These are phyloP conservation scores for Vitis hybrid DNA, from an alignment of 177 flowering plant genomes.

Conservation along the genomic window DNA sequence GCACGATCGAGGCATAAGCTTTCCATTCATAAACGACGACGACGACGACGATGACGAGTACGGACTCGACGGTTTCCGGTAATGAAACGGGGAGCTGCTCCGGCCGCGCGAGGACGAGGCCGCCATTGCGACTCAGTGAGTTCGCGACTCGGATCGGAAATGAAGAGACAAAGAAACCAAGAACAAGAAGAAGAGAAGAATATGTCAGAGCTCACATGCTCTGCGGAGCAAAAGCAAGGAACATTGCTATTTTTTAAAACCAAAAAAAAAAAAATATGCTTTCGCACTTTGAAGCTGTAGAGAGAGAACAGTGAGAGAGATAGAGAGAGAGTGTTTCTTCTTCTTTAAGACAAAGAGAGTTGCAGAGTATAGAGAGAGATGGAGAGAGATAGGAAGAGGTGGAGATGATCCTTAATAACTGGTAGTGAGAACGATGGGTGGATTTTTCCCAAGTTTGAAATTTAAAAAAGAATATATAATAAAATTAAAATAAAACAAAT, in stretches of 20 bases:
- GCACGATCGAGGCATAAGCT: conserved; percentile 45
- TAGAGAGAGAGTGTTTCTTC: conserved; percentile 34
- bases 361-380: conserved; percentile 23
- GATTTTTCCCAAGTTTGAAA: conserved; percentile 5
- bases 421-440: conserved; percentile 16
- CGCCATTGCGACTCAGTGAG: conserved; percentile 48
- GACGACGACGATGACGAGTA: conserved; percentile 75
- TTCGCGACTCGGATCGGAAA: conserved; percentile 10
- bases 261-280: not conserved
- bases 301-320: conserved; percentile 10
- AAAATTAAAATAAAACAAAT: not conserved
- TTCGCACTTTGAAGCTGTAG: not conserved
- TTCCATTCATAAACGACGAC: conserved; percentile 47
- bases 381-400: conserved; percentile 3
- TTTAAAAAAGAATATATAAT: not conserved
- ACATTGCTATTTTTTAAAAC: conserved; percentile 7
- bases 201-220: conserved; percentile 78
- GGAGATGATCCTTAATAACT: not conserved
- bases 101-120: conserved; percentile 69
- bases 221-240: conserved; percentile 31
- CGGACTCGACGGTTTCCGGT: conserved; percentile 61
- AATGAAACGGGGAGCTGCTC: conserved; percentile 88
- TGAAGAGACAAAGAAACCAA: not conserved
- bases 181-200: conserved; percentile 18
- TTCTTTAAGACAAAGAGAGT: conserved; percentile 44